Evolutionary conservation across 2,329 filamentous ascomycete genomes (phyloP), one percentile per base, ranked within the genome.

Genomic region (Elsinoe batatas): DNA sequence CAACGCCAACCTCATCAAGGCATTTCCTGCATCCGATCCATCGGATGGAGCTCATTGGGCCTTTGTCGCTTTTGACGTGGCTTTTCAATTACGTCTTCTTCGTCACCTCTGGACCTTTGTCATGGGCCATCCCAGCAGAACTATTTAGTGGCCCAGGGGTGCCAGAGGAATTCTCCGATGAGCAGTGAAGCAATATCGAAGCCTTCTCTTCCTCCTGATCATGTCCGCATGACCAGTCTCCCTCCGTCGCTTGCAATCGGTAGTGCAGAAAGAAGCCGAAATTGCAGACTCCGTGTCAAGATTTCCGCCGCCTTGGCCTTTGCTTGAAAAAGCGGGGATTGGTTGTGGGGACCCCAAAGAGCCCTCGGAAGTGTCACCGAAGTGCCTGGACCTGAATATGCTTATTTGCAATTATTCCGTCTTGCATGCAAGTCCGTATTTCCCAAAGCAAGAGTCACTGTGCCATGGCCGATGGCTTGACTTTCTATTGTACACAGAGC

Each of bases 71-170:
- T 12, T 57, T 64, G 38, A 63, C 61, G 1, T 65, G 62, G 62
- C 13, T 64, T 2, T 65, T 63, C 60, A 63, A 65, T 40, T 62
- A 62, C 38, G 58, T 57, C 20, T 64, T 64, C 58, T 62, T 58
- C 49, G 37, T 57, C 15, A 60, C 60, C 7, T 58, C 54, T 32
- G 63, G 63, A 0, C 61, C 65, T 5, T 56, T 67, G 32, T 61
- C 58, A 12, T 65, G 64, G 63, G 56, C 58, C 11, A 64, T 65
- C 22, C 64, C 64, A 4, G 62, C 64, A 35, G 64, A 66, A 44
- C 50, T 66, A 22, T 66, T 66, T 53, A 30, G 26, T 30, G 26
- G 7, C 8, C 26, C 4, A 30, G 2, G 7, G 26, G 2, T 30
- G 4, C 26, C 7, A 8, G 7, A 30, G 8, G 26, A 30, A 5